These are phyloP conservation scores for Kluyveromyces siamensis DNA, from an alignment of 805 yeast genomes.

Conservation along the genomic window DNA sequence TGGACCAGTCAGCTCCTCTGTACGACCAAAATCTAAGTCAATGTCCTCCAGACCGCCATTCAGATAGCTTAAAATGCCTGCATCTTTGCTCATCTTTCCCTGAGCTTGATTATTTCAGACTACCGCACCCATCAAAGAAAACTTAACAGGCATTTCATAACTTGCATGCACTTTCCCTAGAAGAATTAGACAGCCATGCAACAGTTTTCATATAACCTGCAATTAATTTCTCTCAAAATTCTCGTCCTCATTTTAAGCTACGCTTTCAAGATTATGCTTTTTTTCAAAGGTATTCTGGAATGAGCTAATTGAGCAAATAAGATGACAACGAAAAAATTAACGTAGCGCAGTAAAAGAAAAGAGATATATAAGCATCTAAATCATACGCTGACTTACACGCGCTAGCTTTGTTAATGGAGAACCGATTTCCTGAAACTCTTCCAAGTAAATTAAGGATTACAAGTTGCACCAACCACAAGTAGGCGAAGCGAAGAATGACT, in stretches of 20 bases:
- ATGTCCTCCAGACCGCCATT: constrained; percentile 19
- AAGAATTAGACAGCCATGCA: not conserved
- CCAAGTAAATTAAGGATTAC: too few species aligned
- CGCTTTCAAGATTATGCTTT: too few species aligned
- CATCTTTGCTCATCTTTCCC: too few species aligned
- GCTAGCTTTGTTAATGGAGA: too few species aligned
- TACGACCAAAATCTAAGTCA: not conserved
- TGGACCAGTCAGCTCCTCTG: not conserved
- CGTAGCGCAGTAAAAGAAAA: not conserved
- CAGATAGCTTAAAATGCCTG: constrained; percentile 6
- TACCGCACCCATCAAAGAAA: not conserved
- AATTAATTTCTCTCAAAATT: not conserved
- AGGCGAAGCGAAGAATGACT: too few species aligned
- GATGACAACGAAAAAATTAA: not conserved
- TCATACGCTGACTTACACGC: too few species aligned
- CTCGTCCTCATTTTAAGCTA: too few species aligned
- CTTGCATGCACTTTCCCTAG: not conserved
- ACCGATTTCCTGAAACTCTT: too few species aligned
- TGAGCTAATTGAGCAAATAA: constrained; percentile 2
- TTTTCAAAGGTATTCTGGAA: not conserved
- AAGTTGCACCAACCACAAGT: too few species aligned
- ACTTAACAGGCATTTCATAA: not conserved
- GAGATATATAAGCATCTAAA: too few species aligned
- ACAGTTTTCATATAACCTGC: not conserved
- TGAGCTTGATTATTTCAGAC: not conserved